Base-by-base conservation (phyloP, 2,329 filamentous ascomycete species). In the Penicillium paneum region DNA sequence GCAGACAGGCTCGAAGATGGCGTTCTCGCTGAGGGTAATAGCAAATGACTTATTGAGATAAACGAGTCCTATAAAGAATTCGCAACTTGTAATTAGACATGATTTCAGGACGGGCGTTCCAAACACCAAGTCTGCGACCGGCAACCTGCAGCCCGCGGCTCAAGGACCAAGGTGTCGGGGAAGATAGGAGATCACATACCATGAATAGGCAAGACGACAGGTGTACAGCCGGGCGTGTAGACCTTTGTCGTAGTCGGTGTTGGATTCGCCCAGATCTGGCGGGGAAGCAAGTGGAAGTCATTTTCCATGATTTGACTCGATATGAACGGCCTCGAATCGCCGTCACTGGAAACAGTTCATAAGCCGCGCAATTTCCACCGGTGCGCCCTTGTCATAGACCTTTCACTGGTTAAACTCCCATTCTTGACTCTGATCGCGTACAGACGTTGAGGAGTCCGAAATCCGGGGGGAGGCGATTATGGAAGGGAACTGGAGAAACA, bases 141-240 rank as follows among this genome's bases (percentile, higher is more conserved):
- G 47, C 47, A 17, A 8, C 21, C 29, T 50, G 38, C 48, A 50
- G 26, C 24, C 28, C 4, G 34, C 32, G 4, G 26, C 48, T 11
- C 31, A 19, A 28, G n/a, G 21, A 43, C n/a, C 36, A 49, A 32
- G 7, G 24, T 3, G 6, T 39, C 29, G 21, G 19, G 38, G 13
- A 41, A 35, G 36, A 21, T 5, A 10, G 21, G 24, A 32, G 34
- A 51, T 5, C 8, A 61, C 73, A 55, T 67, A 76, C 84, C 85
- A 63, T 79, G 76, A 58, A 81, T 82, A 36, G 83, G 84, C 17
- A 88, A 77, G 24, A 82, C 79, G 65, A 85, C 83, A 28, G 84
- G 83, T 19, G 83, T 84, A 66, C 85, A 88, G 62, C 81, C 79
- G 60, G 81, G 68, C 8, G 62, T 56, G 49, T 74, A 70, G 3